Conservation (phyloP, 1,139 yeast species). For the Kodamaea sp. region DNA sequence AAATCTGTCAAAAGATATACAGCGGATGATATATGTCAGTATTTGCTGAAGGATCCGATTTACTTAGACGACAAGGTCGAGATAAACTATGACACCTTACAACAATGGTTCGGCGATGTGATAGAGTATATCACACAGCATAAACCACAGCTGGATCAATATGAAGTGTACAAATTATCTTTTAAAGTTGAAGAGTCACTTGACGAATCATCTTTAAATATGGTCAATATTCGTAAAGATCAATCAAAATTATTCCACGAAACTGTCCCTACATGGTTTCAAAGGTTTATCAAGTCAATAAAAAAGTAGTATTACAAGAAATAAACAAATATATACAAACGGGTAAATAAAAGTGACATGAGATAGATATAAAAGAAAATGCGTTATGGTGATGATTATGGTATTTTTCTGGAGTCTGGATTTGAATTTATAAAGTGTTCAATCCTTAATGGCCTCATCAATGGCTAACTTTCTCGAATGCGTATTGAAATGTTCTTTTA, state of each 20-base stretch:
- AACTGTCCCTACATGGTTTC: slow-evolving; percentile 19
- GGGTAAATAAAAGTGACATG: background rate
- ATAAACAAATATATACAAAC: slow-evolving; percentile 6
- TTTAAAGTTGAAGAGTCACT: slow-evolving; percentile 4
- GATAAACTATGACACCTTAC: slow-evolving; percentile 14
- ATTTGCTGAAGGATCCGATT: slow-evolving; percentile 14
- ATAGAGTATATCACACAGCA: slow-evolving; percentile 14
- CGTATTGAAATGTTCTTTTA: slow-evolving; percentile 55
- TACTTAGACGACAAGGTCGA: slow-evolving; percentile 11
- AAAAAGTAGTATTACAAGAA: slow-evolving; percentile 5
- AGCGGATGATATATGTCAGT: slow-evolving; percentile 14
- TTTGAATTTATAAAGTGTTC: background rate
- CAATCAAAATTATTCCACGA: slow-evolving; percentile 10
- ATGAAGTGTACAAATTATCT: slow-evolving; percentile 4
- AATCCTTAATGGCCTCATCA: slow-evolving; percentile 52
- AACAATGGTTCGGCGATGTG: slow-evolving; percentile 18
- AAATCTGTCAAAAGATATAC: slow-evolving; percentile 18
- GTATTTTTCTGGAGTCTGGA: background rate
- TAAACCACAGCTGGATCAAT: slow-evolving; percentile 2
- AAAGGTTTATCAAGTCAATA: slow-evolving; percentile 10
- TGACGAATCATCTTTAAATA: slow-evolving; percentile 3
- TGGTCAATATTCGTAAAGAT: background rate
- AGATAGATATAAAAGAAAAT: background rate
- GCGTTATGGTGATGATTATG: background rate
- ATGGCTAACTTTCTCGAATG: slow-evolving; percentile 69